phyloP scores from a whole-genome alignment of 441 rosid species.

The Arabidopsis lyrata region DNA sequence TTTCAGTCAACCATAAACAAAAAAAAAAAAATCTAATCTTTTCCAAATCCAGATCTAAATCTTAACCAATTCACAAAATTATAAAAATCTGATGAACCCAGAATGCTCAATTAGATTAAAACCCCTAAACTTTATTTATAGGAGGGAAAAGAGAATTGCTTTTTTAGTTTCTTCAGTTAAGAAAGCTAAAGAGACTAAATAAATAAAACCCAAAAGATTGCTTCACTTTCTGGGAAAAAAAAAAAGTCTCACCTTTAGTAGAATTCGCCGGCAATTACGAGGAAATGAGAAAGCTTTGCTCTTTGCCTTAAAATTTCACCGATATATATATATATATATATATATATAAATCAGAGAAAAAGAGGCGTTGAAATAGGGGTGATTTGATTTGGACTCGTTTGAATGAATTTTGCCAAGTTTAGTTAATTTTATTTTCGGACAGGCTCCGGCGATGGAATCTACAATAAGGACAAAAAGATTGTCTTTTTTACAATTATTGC shows the following conservation, averaged over 20 bases:
- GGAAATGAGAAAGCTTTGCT: conserved; percentile 16
- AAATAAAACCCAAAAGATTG: conserved; percentile 30
- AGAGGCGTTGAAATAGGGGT: conserved; percentile 25
- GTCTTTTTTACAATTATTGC: conserved; percentile 26
- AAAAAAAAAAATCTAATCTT: not conserved
- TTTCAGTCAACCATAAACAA: conserved; percentile 11
- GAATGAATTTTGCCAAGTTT: conserved; percentile 33
- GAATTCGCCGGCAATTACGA: conserved; percentile 16
- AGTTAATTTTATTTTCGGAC: conserved; percentile 8
- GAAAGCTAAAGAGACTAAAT: conserved; percentile 19
- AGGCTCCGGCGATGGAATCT: conserved; percentile 38
- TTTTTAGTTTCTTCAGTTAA: conserved; percentile 19
- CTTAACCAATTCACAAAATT: not conserved
- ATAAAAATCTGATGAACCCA: not conserved
- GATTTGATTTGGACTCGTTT: conserved; percentile 33
- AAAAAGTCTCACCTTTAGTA: conserved; percentile 43
- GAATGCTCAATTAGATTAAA: not conserved
- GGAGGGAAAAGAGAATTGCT: not conserved
- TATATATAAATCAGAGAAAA: conserved; percentile 35
- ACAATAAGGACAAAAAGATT: conserved; percentile 28
- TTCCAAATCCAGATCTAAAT: conserved; percentile 35
- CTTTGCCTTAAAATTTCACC: not conserved
- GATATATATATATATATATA: conserved; percentile 37
- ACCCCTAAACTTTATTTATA: not conserved
- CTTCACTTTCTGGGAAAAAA: conserved; percentile 33